phyloP scores from a whole-genome alignment of 352 stramenopile species.

The Pythium dissotocum region DNA sequence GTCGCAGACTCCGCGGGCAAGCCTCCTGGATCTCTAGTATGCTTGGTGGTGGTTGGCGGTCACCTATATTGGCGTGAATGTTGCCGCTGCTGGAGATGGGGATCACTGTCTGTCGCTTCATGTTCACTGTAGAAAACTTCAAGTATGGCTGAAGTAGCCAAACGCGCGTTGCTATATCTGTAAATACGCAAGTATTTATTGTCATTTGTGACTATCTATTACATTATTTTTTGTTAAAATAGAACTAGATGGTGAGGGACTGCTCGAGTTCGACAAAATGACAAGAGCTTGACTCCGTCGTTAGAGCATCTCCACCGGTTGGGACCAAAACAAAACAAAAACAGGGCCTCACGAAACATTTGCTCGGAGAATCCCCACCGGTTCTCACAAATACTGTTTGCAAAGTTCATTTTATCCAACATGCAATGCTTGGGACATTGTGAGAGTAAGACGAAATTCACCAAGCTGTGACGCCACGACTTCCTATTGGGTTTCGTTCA shows the following conservation, averaged over 20 bases:
- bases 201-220: too few relatives aligned
- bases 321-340: background rate
- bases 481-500: too few relatives aligned
- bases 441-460: background rate
- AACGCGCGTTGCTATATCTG: too few relatives aligned
- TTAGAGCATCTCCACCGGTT: background rate
- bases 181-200: too few relatives aligned
- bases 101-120: slow-evolving; percentile 2
- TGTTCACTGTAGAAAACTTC: background rate
- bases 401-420: background rate
- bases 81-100: background rate
- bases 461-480: background rate
- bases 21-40: slow-evolving; percentile 26
- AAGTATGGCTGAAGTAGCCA: too few relatives aligned
- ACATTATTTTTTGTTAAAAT: too few relatives aligned
- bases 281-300: too few relatives aligned
- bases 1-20: slow-evolving; percentile 4
- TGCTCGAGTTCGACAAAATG: too few relatives aligned
- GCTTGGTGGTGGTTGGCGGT: background rate
- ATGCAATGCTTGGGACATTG: background rate
- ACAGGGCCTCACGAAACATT: background rate
- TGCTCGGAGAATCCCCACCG: background rate
- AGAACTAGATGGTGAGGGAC: too few relatives aligned
- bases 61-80: background rate
- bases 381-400: background rate